phyloP scores from a whole-genome alignment of 441 rosid genomes.

The Populus tomentosa region DNA sequence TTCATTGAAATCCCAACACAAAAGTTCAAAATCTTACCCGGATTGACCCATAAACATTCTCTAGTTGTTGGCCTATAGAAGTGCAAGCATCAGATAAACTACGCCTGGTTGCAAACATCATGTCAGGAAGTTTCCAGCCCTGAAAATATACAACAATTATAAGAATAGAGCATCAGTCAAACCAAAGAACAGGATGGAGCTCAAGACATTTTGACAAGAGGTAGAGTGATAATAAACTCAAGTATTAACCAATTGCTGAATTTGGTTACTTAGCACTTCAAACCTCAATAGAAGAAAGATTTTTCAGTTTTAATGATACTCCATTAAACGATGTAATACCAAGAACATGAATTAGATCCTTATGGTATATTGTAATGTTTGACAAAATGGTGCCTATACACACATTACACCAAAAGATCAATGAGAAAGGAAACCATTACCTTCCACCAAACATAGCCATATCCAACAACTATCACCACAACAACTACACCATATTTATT shows the following conservation, averaged over 20 bases:
- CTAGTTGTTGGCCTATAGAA: conserved; percentile 71
- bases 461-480: conserved; percentile 67
- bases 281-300: neutral
- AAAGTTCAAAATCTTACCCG: conserved; percentile 39
- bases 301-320: too few species aligned
- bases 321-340: too few species aligned
- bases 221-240: neutral
- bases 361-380: too few species aligned
- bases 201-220: neutral
- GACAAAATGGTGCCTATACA: too few species aligned
- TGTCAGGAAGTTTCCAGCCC: conserved; percentile 97
- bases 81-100: conserved; percentile 81
- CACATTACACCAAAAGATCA: neutral
- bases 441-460: conserved; percentile 99
- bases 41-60: conserved; percentile 66
- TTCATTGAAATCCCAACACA: neutral
- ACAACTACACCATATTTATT: conserved; percentile 58
- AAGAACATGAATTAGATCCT: too few species aligned
- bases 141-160: conserved; percentile 21
- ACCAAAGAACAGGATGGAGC: neutral
- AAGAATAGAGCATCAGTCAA: neutral
- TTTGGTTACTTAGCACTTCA: neutral
- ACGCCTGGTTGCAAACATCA: conserved; percentile 94
- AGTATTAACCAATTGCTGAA: neutral
- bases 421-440: conserved; percentile 31